phyloP scores from a whole-genome alignment of 2,329 filamentous ascomycete species.

The Phialemoniopsis sp. region DNA sequence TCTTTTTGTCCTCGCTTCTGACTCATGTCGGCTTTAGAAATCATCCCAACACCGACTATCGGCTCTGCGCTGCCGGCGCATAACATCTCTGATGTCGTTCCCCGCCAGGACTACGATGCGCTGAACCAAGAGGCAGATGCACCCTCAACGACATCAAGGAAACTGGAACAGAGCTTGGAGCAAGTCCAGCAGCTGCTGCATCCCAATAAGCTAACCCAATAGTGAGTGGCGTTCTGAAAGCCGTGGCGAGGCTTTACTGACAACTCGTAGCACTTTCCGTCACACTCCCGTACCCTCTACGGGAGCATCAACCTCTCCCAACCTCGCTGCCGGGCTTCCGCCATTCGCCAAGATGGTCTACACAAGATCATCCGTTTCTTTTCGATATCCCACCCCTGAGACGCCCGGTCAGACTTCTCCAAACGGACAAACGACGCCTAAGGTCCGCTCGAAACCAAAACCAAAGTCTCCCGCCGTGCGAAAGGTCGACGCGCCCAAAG shows the following conservation, averaged over 20 bases:
- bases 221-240: slow-evolving; percentile 39
- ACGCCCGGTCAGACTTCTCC: slow-evolving; percentile 18
- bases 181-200: slow-evolving; percentile 73
- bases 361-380: slow-evolving; percentile 34
- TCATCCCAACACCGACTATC: slow-evolving; percentile 61
- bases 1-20: slow-evolving; percentile 9
- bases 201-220: slow-evolving; percentile 65
- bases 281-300: no score
- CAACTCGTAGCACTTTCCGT: slow-evolving; percentile 5
- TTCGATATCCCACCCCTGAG: slow-evolving; percentile 33
- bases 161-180: slow-evolving; percentile 66
- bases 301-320: slow-evolving; percentile 16
- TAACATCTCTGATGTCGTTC: slow-evolving; percentile 46
- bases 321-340: slow-evolving; percentile 37
- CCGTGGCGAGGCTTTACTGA: slow-evolving; percentile 14
- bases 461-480: slow-evolving; percentile 15
- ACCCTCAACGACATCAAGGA: slow-evolving; percentile 54
- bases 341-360: slow-evolving; percentile 47
- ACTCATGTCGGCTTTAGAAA: slow-evolving; percentile 37
- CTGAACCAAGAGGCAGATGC: slow-evolving; percentile 67
- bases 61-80: slow-evolving; percentile 50
- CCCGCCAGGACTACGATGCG: slow-evolving; percentile 54
- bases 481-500: slow-evolving; percentile 13
- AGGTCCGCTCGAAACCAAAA: slow-evolving; percentile 20
- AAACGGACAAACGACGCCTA: slow-evolving; percentile 21